phyloP scores from a whole-genome alignment of 2,329 filamentous ascomycete genomes.

The Fusarium sororula region DNA sequence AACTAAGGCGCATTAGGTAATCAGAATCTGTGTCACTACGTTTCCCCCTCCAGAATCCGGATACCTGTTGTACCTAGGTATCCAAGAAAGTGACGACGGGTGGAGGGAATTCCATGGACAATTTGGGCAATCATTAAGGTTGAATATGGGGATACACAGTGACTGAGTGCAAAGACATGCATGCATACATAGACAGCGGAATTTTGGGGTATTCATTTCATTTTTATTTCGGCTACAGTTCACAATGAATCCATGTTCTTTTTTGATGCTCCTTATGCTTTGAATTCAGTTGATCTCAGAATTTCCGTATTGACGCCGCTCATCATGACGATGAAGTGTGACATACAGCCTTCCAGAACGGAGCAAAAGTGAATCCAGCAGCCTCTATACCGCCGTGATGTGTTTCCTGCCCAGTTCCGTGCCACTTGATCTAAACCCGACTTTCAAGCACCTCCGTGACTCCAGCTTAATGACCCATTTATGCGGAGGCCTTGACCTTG shows the following conservation, averaged over 20 bases:
- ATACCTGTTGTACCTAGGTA: background rate
- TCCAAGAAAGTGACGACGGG: constrained; percentile 12
- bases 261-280: constrained; percentile 45
- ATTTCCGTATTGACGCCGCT: constrained; percentile 75
- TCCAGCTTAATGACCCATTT: constrained; percentile 56
- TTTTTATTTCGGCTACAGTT: constrained; percentile 46
- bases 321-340: constrained; percentile 67
- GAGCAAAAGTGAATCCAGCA: constrained; percentile 68
- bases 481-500: constrained; percentile 87
- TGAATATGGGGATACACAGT: background rate
- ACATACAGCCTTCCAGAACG: constrained; percentile 71
- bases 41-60: constrained; percentile 12
- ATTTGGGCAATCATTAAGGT: constrained; percentile 3
- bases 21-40: constrained; percentile 37
- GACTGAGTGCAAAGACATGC: background rate
- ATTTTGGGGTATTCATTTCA: constrained; percentile 42
- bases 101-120: background rate
- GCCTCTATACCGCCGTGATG: constrained; percentile 56
- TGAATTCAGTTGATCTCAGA: constrained; percentile 56
- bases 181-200: background rate
- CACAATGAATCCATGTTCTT: constrained; percentile 44
- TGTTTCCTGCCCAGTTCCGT: constrained; percentile 49
- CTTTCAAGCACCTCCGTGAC: constrained; percentile 47
- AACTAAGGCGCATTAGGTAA: constrained; percentile 55
- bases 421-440: constrained; percentile 51